phyloP scores from a whole-genome alignment of 2,329 filamentous ascomycete species.

The Xylaria sp. region DNA sequence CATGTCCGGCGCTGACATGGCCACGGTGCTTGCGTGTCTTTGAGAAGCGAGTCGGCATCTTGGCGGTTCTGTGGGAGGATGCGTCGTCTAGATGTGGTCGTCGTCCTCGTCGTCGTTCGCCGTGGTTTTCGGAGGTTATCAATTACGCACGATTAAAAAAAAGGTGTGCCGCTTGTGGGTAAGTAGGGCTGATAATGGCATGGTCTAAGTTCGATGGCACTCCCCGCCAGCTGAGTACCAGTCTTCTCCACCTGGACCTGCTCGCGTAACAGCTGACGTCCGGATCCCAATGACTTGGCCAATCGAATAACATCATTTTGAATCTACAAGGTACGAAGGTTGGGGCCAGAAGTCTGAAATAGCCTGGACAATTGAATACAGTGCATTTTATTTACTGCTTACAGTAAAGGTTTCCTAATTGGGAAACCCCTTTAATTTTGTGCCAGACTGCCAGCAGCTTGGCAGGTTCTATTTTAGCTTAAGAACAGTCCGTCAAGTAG shows the following conservation, averaged over 20 bases:
- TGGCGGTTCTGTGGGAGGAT: conserved; percentile 31
- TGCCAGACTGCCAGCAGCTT: no score
- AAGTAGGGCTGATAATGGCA: conserved; percentile 36
- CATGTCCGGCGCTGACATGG: conserved; percentile 98
- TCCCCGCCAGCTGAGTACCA: background rate
- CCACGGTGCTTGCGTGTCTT: conserved; percentile 68
- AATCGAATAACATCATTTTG: conserved; percentile 27
- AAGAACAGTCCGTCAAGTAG: no score
- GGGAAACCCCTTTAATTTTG: no score
- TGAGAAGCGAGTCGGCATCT: conserved; percentile 40
- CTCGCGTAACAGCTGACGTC: background rate
- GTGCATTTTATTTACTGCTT: no score
- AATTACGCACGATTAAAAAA: conserved; percentile 38
- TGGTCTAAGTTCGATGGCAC: conserved; percentile 23
- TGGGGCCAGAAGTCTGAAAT: no score
- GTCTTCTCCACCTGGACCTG: background rate
- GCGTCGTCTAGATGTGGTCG: conserved; percentile 34
- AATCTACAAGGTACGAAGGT: background rate
- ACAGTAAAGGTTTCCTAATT: no score
- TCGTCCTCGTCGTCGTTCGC: conserved; percentile 34
- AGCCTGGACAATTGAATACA: no score
- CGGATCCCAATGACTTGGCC: background rate
- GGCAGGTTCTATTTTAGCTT: no score
- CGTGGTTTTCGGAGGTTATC: conserved; percentile 33
- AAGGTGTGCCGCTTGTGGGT: conserved; percentile 37